These are phyloP conservation scores for Murraya paniculata DNA, from an alignment of 345 rosid genomes.

Conservation along the genomic window DNA sequence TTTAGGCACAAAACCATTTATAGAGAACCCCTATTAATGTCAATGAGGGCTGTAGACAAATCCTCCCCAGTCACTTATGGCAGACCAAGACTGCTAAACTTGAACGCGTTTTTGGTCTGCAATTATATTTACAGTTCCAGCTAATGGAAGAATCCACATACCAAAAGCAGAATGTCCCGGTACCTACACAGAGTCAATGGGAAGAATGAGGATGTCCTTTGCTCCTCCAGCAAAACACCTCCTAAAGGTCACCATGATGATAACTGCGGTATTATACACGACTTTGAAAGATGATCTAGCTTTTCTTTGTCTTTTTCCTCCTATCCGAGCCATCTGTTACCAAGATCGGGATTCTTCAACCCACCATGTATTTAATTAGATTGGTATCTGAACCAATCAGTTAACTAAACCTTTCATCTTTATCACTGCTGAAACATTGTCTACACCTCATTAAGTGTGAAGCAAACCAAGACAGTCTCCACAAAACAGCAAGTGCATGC, in stretches of 20 bases:
- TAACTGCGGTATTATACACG: conserved; percentile 26
- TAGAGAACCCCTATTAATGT: conserved; percentile 15
- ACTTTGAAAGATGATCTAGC: conserved; percentile 1
- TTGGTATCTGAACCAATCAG: conserved; percentile 26
- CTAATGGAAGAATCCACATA: conserved; percentile 25
- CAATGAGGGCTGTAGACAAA: conserved; percentile 21
- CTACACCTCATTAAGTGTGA: conserved; percentile 27
- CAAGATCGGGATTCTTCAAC: conserved; percentile 28
- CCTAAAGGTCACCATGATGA: conserved; percentile 17
- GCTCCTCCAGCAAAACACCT: conserved; percentile 26
- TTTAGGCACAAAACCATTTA: conserved; percentile 14
- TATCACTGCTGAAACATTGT: conserved; percentile 31
- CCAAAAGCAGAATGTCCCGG: conserved; percentile 20
- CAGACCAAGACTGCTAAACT: conserved; percentile 10
- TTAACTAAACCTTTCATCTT: conserved; percentile 25
- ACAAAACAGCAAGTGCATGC: conserved; percentile 34
- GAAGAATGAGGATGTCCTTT: conserved; percentile 29
- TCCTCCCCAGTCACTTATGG: conserved; percentile 21
- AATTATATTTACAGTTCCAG: conserved; percentile 40
- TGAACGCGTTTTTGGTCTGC: conserved; percentile 11
- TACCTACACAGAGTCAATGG: conserved; percentile 22
- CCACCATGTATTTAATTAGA: conserved; percentile 40
- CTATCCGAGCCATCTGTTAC: conserved; percentile 22
- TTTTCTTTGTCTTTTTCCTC: conserved; percentile 12
- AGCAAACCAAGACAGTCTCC: conserved; percentile 33